These are phyloP conservation scores for Agaricus subrufescens DNA, from an alignment of 768 basidiomycete species.

Conservation along the genomic window DNA sequence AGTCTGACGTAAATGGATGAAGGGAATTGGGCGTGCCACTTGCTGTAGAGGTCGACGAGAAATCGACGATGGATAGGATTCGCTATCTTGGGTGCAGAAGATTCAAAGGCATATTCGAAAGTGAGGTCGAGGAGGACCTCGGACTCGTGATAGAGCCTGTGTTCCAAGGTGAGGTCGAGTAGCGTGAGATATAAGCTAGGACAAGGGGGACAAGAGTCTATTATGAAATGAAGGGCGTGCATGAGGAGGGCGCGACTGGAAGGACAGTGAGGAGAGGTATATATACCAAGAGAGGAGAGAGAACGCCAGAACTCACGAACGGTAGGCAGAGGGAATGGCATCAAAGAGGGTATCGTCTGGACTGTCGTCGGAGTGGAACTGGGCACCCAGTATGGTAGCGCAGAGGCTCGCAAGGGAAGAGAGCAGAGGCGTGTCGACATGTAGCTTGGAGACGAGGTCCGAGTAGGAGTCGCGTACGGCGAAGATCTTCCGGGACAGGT, in stretches of 20 bases:
- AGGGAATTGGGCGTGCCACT: constrained; percentile 29
- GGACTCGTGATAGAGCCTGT: constrained; percentile 39
- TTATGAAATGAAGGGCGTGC: constrained; percentile 46
- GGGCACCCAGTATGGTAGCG: constrained; percentile 17
- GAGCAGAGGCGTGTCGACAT: neutral
- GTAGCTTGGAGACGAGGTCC: constrained; percentile 36
- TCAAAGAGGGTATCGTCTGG: constrained; percentile 44
- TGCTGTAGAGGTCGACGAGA: constrained; percentile 37
- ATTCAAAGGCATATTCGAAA: constrained; percentile 31
- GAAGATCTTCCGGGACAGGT: constrained; percentile 44
- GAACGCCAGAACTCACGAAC: constrained; percentile 33
- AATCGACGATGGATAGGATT: constrained; percentile 44
- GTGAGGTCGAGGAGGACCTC: constrained; percentile 34
- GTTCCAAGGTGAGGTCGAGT: constrained; percentile 45
- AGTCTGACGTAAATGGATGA: constrained; percentile 26
- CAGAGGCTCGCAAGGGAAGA: constrained; percentile 18
- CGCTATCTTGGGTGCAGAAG: constrained; percentile 19
- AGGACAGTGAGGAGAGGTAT: neutral
- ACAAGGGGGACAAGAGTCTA: constrained; percentile 39
- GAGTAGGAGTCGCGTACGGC: constrained; percentile 53
- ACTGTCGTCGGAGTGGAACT: constrained; percentile 9
- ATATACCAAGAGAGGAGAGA: neutral
- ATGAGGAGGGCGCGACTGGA: neutral
- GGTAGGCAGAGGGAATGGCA: constrained; percentile 43
- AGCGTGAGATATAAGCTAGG: constrained; percentile 45